These are phyloP conservation scores for Lathyrus aphaca DNA, from an alignment of 306 rosid species.

Conservation along the genomic window DNA sequence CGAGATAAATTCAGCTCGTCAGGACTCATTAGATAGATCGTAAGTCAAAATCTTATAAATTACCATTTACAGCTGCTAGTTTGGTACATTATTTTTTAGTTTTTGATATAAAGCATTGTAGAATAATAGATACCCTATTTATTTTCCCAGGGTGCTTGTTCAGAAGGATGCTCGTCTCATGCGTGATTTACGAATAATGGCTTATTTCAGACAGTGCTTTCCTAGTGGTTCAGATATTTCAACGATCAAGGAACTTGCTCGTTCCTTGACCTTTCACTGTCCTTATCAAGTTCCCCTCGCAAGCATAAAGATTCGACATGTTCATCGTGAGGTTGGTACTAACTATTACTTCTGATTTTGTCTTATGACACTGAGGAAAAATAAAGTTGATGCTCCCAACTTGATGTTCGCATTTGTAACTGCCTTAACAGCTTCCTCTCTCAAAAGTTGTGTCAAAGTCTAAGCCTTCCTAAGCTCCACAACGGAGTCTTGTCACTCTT, in stretches of 20 bases:
- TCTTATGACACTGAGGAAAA: conserved; percentile 3
- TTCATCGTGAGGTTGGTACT: conserved; percentile 68
- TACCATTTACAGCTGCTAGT: conserved; percentile 23
- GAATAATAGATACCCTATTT: conserved; percentile 24
- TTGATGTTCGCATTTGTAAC: conserved; percentile 16
- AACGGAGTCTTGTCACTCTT: conserved; percentile 1
- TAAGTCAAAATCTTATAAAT: conserved; percentile 51
- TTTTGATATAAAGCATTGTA: conserved; percentile 5
- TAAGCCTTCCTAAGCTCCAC: conserved; percentile 10
- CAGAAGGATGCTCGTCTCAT: conserved; percentile 70
- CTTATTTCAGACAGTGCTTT: conserved; percentile 90
- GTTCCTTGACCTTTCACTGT: conserved; percentile 74
- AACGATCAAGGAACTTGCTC: conserved; percentile 84
- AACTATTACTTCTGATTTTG: conserved; percentile 27
- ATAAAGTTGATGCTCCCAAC: conserved; percentile 11
- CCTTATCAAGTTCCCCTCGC: conserved; percentile 92
- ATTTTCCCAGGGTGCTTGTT: conserved; percentile 60
- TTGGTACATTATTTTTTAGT: conserved; percentile 13
- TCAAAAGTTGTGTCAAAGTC: conserved; percentile 13
- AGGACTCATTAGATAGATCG: conserved; percentile 73
- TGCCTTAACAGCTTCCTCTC: not conserved
- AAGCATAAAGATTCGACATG: conserved; percentile 74
- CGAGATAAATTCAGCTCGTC: conserved; percentile 76
- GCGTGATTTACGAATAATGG: conserved; percentile 76
- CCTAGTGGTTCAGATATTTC: conserved; percentile 59